Evolutionary conservation across 805 yeast species (phyloP).

Genomic region (Blastobotrys muscicola): DNA sequence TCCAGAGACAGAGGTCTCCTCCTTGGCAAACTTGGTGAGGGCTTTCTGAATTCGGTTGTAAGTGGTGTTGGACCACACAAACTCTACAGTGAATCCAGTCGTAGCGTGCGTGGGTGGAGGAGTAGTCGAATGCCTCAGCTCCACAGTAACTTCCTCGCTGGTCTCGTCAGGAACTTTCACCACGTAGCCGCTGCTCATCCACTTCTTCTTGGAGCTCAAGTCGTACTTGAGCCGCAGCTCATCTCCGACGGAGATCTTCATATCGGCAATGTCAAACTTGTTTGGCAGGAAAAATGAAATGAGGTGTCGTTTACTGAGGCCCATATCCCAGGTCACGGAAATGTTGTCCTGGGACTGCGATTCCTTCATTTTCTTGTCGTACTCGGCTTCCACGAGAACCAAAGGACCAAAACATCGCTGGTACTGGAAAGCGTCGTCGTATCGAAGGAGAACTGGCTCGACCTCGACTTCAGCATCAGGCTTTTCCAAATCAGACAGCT

Average conservation of each 20-base stretch:
- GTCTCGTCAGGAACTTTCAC: conserved; percentile 58
- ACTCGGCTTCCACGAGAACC: conserved; percentile 71
- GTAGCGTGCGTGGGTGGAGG: conserved; percentile 46
- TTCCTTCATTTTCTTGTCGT: conserved; percentile 62
- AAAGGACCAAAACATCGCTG: conserved; percentile 80
- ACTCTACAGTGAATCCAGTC: conserved; percentile 70
- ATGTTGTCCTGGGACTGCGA: conserved; percentile 68
- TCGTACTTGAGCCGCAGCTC: conserved; percentile 59
- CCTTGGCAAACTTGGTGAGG: conserved; percentile 58
- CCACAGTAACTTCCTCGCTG: conserved; percentile 63
- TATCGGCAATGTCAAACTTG: conserved; percentile 52
- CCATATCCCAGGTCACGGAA: conserved; percentile 63
- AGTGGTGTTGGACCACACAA: conserved; percentile 82
- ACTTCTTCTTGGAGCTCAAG: conserved; percentile 49
- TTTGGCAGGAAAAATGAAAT: conserved; percentile 57
- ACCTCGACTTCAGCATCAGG: conserved; percentile 46
- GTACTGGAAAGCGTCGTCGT: conserved; percentile 75
- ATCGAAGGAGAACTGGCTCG: conserved; percentile 64
- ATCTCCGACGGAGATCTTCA: conserved; percentile 78
- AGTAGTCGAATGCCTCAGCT: conserved; percentile 38
- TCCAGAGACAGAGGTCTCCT: conserved; percentile 59
- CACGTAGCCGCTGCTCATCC: conserved; percentile 69
- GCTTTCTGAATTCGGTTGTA: conserved; percentile 81
- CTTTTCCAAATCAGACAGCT: conserved; percentile 53
- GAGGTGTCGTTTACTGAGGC: conserved; percentile 52